A percentile compares a stretch with the other conserved stretches of the same genome.
phyloP scores from a whole-genome alignment of 2,329 filamentous ascomycete species.

The Dryadomyces quercivorus region DNA sequence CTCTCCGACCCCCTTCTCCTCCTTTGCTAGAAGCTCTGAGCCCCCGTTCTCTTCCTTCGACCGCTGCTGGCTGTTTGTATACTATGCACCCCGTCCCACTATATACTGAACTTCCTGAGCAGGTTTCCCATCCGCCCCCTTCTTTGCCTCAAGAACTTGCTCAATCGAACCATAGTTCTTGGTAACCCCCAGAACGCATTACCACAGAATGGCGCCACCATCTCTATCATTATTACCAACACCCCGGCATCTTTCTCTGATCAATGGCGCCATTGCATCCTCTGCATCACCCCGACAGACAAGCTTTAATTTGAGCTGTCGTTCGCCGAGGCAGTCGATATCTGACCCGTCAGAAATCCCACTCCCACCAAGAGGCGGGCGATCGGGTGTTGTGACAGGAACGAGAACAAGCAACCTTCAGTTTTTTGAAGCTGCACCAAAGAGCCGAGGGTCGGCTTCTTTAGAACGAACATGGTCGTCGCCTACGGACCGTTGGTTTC shows the following conservation, averaged over 20 bases:
- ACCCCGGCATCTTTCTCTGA: slow-evolving; percentile 2
- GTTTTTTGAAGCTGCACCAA: not conserved
- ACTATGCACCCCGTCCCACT: too few relatives aligned
- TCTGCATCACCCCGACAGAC: slow-evolving; percentile 17
- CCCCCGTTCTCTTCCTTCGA: too few relatives aligned
- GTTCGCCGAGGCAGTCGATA: slow-evolving; percentile 15
- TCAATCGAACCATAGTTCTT: not conserved
- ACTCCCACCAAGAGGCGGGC: too few relatives aligned
- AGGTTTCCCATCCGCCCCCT: not conserved
- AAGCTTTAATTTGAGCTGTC: slow-evolving; percentile 19
- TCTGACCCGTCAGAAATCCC: too few relatives aligned
- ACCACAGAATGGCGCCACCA: not conserved
- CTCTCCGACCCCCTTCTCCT: too few relatives aligned
- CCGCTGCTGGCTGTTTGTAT: too few relatives aligned
- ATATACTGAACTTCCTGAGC: not conserved
- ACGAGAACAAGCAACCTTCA: too few relatives aligned
- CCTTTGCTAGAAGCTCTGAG: too few relatives aligned
- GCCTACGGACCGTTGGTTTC: slow-evolving; percentile 10
- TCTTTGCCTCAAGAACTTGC: slow-evolving; percentile 13
- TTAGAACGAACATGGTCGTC: slow-evolving; percentile 8
- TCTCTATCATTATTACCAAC: not conserved
- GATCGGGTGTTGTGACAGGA: too few relatives aligned
- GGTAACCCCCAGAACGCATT: too few relatives aligned
- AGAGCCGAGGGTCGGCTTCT: slow-evolving; percentile 6
- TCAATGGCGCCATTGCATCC: slow-evolving; percentile 17